Conservation (phyloP, 306 rosid species). For the Oxytropis ochrocephala region DNA sequence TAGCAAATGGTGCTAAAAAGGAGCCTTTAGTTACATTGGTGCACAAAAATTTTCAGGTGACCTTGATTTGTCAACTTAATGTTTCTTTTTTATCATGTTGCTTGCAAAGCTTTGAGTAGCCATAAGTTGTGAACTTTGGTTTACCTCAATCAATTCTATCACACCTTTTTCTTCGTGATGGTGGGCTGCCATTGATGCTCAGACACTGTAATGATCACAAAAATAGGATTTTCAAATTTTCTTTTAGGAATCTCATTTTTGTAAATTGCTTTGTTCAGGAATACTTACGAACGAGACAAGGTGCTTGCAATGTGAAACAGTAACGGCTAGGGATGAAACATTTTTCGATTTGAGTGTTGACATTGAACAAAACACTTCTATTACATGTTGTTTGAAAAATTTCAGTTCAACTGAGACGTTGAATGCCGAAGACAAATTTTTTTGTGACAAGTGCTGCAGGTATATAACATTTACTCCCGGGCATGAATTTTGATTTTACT, state of each 20-base stretch:
- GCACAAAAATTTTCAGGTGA: slow-evolving; percentile 97
- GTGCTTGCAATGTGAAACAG: slow-evolving; percentile 98
- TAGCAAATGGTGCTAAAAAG: slow-evolving; percentile 64
- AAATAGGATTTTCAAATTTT: not conserved
- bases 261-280: slow-evolving; percentile 54
- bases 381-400: slow-evolving; percentile 96
- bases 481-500: not conserved
- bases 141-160: not conserved
- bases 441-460: slow-evolving; percentile 99
- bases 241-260: slow-evolving; percentile 27
- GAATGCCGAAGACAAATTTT: slow-evolving; percentile 94
- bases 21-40: slow-evolving; percentile 97
- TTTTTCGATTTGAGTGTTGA: slow-evolving; percentile 95
- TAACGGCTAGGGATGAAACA: slow-evolving; percentile 95
- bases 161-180: not conserved
- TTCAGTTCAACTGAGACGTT: slow-evolving; percentile 95
- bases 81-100: slow-evolving; percentile 9
- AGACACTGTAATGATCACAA: not conserved
- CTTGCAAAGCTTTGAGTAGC: slow-evolving; percentile 9
- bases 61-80: slow-evolving; percentile 23
- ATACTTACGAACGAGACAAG: slow-evolving; percentile 96
- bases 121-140: not conserved
- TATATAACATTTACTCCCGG: slow-evolving; percentile 5
- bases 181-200: not conserved
- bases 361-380: slow-evolving; percentile 94